Conservation (phyloP, 129 eudicot species). For the Artemisia tridentata region DNA sequence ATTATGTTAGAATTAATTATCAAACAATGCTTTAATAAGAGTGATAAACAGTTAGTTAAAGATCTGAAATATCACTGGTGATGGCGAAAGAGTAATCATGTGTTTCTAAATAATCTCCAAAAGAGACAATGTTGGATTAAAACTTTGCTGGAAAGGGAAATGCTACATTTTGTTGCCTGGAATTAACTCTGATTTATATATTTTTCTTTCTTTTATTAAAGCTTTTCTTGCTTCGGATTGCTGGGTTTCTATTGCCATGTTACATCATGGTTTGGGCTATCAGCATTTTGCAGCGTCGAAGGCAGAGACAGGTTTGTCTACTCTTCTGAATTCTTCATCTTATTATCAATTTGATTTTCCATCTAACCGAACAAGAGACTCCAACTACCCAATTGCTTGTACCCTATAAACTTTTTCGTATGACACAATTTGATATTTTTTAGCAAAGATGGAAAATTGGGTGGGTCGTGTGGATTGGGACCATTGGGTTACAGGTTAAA, state of each 20-base stretch:
- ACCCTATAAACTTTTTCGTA: too few species aligned
- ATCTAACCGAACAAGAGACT: too few species aligned
- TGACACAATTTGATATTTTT: neutral
- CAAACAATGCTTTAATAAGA: neutral
- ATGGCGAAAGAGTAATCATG: neutral
- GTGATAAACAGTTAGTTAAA: neutral
- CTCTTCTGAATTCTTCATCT: neutral
- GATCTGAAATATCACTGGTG: constrained; percentile 5
- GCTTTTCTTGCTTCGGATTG: constrained; percentile 88
- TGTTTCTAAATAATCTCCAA: neutral
- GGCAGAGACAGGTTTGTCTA: constrained; percentile 82
- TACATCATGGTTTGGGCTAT: constrained; percentile 93
- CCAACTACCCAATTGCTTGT: too few species aligned
- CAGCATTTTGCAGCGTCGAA: constrained; percentile 86
- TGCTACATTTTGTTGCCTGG: neutral
- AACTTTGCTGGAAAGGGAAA: too few species aligned
- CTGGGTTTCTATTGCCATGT: constrained; percentile 92
- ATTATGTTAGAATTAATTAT: neutral
- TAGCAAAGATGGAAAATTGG: too few species aligned
- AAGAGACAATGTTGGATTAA: neutral
- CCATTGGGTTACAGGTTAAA: too few species aligned
- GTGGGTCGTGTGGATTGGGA: too few species aligned
- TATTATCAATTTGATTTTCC: neutral
- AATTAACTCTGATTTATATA: neutral
- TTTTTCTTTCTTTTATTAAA: constrained; percentile 20